Base-by-base conservation (phyloP, 495 filamentous ascomycete genomes). In the Symbiotaphrina buchneri region DNA sequence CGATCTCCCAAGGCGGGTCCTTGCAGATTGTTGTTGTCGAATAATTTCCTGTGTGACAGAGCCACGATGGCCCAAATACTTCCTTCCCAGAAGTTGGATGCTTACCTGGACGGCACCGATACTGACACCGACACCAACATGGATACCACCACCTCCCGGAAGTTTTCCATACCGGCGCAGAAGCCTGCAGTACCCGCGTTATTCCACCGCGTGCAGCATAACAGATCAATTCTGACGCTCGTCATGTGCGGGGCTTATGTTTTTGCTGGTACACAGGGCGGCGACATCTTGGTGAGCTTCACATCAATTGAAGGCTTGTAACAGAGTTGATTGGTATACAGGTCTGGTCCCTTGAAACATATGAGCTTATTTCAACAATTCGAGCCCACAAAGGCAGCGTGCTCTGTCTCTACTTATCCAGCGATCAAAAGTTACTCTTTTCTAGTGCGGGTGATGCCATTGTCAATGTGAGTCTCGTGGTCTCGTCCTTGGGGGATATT, bases 381-480 rank as follows among this genome's bases (percentile, higher is more conserved):
- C 71, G 79, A 39, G 87, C 75, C 7, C 87, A 97, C 53, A 72
- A 71, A 43, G 76, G 84, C 21, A 90, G 82, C 44, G 81, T 97
- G 24, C 69, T 97, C 23, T 75, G 68, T 40, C 63, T 97, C 3
- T 80, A 65, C 46, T 58, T 94, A 1, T 79, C 76, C 6, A 56
- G 68, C 21, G 78, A 87, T 47, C 50, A 64, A 23, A 58, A 60
- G 24, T 55, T 87, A 10, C 70, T 97, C 10, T 87, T 97, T 47
- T 95, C 90, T 20, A 84, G 74, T 44, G 90, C 80, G 11, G 83
- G 81, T 23, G 90, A 97, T 46, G 81, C 85, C 4, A 76, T 93
- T 36, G 70, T 95, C 33, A 91, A 87, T 48, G 80, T 87, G 52
- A 42, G 18, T 13, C 14, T 22, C 5, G 33, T 23, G 18, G 17